Conservation (phyloP, 176 grass and related monocot genomes). For the Avena eriantha region DNA sequence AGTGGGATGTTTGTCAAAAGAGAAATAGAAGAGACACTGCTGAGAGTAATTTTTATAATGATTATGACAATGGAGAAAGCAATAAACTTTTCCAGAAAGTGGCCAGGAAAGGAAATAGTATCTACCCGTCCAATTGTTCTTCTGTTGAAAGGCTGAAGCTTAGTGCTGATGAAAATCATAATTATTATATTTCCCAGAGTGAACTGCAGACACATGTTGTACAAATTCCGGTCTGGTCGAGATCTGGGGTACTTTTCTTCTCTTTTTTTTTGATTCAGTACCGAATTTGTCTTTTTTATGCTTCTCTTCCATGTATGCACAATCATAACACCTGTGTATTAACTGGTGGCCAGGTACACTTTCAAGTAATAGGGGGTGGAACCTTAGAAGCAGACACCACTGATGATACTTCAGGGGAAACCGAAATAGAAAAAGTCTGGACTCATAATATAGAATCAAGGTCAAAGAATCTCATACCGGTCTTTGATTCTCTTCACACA, state of each 20-base stretch:
- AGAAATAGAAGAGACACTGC: slow-evolving; percentile 69
- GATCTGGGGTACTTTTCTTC: slow-evolving; percentile 72
- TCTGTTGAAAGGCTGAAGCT: slow-evolving; percentile 45
- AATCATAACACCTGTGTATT: slow-evolving; percentile 32
- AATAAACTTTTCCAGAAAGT: slow-evolving; percentile 70
- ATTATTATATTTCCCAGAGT: slow-evolving; percentile 81
- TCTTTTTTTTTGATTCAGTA: slow-evolving; percentile 2
- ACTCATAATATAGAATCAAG: slow-evolving; percentile 68
- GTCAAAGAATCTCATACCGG: slow-evolving; percentile 81
- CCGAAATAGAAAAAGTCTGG: slow-evolving; percentile 70
- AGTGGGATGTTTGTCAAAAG: slow-evolving; percentile 97
- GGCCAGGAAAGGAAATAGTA: slow-evolving; percentile 56
- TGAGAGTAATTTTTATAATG: slow-evolving; percentile 68
- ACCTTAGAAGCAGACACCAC: slow-evolving; percentile 37
- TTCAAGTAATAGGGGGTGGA: slow-evolving; percentile 72
- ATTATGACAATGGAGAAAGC: slow-evolving; percentile 72
- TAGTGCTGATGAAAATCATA: slow-evolving; percentile 66
- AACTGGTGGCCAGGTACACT: slow-evolving; percentile 62
- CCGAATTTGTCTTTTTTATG: slow-evolving; percentile 26
- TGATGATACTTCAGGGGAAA: slow-evolving; percentile 56
- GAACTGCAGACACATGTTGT: slow-evolving; percentile 84
- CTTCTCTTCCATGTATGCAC: slow-evolving; percentile 31
- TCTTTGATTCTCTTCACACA: slow-evolving; percentile 77
- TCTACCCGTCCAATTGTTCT: slow-evolving; percentile 46
- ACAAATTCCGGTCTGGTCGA: slow-evolving; percentile 72